phyloP scores from a whole-genome alignment of 2,329 filamentous ascomycete genomes.

The Phialophora tarda region DNA sequence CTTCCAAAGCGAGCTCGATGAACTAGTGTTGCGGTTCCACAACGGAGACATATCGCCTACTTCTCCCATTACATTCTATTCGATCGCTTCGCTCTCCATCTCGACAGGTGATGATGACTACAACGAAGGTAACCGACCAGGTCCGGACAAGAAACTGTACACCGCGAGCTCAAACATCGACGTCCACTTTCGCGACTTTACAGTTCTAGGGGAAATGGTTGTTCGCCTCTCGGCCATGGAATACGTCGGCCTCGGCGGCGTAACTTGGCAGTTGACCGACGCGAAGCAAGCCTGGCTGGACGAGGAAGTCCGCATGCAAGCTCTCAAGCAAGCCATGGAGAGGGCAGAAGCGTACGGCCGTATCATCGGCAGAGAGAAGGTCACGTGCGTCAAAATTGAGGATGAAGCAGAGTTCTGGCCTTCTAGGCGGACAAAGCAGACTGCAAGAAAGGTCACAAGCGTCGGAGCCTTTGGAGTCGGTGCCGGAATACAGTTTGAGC shows the following conservation, averaged over 20 bases:
- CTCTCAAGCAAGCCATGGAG: slow-evolving; percentile 40
- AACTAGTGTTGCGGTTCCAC: slow-evolving; percentile 2
- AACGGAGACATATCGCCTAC: slow-evolving; percentile 26
- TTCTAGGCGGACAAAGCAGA: slow-evolving; percentile 12
- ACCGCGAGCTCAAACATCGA: slow-evolving; percentile 36
- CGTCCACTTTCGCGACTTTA: slow-evolving; percentile 41
- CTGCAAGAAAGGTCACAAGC: slow-evolving; percentile 9
- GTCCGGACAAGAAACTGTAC: slow-evolving; percentile 31
- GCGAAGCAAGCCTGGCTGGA: slow-evolving; percentile 34
- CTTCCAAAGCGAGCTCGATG: slow-evolving; percentile 20
- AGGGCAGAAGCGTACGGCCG: slow-evolving; percentile 40
- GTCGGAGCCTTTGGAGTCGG: slow-evolving; percentile 16
- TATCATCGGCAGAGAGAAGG: slow-evolving; percentile 33
- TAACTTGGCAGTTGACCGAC: slow-evolving; percentile 42
- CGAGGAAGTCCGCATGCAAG: slow-evolving; percentile 38
- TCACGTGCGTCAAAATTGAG: slow-evolving; percentile 28
- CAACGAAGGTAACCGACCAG: slow-evolving; percentile 23
- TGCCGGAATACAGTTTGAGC: slow-evolving; percentile 29
- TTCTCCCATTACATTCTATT: slow-evolving; percentile 36
- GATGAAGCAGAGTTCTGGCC: slow-evolving; percentile 14
- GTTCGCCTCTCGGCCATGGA: slow-evolving; percentile 34
- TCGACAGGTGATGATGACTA: slow-evolving; percentile 32
- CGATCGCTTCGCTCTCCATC: slow-evolving; percentile 28
- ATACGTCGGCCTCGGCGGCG: slow-evolving; percentile 38
- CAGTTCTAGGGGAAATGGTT: slow-evolving; percentile 35